Evolutionary conservation across 768 basidiomycete species (phyloP), one percentile per base, ranked within the genome.

Genomic region (Tulasnella sp.): DNA sequence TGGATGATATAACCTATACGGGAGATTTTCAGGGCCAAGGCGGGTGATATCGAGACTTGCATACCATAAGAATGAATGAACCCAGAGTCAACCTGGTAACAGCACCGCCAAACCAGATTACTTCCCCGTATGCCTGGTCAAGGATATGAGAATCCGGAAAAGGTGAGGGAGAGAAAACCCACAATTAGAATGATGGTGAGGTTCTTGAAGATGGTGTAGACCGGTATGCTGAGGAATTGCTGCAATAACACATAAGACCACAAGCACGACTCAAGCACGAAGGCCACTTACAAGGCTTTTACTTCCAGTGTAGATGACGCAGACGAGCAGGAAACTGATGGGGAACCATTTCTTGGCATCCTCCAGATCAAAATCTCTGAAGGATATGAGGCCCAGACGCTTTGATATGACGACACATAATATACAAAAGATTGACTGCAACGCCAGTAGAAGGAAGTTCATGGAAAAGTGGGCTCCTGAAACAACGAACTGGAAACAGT

Each of bases 121-220:
- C 86, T 72, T 98, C 96, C 36, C 96, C 96, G 67, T 99, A 96
- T 6, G 96, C 92, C 90, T 93, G 53, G 58, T 39, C 48, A 19
- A 61, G 43, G 59, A 42, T 14, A 25, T 21, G 51, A 46, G 12
- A 40, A 56, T 17, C n/a, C 25, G 15, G n/a, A 25, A 48, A 5
- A 40, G 41, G 21, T 52, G 31, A 53, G 37, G n/a, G n/a, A 46
- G 9, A 19, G 11, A 43, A 31, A 31, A 74, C 84, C 62, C 62
- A 90, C 93, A 66, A 98, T 98, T 27, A 99, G 77, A 62, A 99
- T 98, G 65, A 98, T 99, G n/a, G 96, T 97, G 65, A 98, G 67
- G 68, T 99, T 99, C 71, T 99, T 99, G 79, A 98, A 98, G 62
- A 99, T 98, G 0, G 96, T 98, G 71, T 97, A 99, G 25, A 97